These are phyloP conservation scores for Hypoxylon sp. DNA, from an alignment of 2,329 filamentous ascomycete genomes.

Conservation along the genomic window DNA sequence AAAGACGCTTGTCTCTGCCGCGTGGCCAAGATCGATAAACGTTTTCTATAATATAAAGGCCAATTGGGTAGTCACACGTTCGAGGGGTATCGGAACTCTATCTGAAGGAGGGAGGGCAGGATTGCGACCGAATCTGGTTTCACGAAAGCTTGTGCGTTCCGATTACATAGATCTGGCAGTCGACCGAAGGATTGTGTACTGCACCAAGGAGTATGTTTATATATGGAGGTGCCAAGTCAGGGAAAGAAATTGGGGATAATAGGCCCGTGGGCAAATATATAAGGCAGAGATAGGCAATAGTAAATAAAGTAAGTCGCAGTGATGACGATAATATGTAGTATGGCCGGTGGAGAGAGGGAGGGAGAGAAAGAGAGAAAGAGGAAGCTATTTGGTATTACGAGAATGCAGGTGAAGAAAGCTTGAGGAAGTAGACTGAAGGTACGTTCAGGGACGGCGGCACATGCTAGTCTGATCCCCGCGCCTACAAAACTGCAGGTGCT, in stretches of 20 bases:
- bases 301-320: background rate
- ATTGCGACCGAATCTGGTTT: slow-evolving; percentile 33
- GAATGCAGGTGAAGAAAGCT: slow-evolving; percentile 5
- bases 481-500: slow-evolving; percentile 30
- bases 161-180: slow-evolving; percentile 40
- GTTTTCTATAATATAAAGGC: slow-evolving; percentile 22
- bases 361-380: slow-evolving; percentile 1
- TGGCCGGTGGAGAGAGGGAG: slow-evolving; percentile 3
- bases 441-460: slow-evolving; percentile 10
- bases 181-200: slow-evolving; percentile 23
- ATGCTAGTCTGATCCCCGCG: slow-evolving; percentile 28
- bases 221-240: background rate
- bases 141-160: slow-evolving; percentile 34
- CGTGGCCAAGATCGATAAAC: slow-evolving; percentile 28
- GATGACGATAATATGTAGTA: slow-evolving; percentile 12
- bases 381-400: slow-evolving; percentile 16
- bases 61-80: slow-evolving; percentile 32
- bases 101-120: slow-evolving; percentile 24
- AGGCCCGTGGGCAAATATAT: background rate
- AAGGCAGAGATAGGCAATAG: background rate
- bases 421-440: slow-evolving; percentile 9
- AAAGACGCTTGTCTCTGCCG: slow-evolving; percentile 22
- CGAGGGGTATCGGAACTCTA: slow-evolving; percentile 32
- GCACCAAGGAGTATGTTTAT: slow-evolving; percentile 9
- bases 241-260: background rate